Conservation (phyloP, 2,329 filamentous ascomycete genomes). For the Fusarium dimerum region DNA sequence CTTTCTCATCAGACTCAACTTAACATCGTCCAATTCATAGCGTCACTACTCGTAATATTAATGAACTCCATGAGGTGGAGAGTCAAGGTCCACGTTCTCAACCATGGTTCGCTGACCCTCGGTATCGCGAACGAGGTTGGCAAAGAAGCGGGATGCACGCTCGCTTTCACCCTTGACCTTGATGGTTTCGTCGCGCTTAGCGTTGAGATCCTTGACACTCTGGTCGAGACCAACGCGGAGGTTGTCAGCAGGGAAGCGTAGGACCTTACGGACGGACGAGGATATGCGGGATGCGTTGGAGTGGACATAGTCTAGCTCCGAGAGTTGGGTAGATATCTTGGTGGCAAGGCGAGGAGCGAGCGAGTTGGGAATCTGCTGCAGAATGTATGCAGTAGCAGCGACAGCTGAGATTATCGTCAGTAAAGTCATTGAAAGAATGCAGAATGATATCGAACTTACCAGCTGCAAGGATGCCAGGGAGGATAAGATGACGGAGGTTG, state of each 20-base stretch:
- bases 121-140: slow-evolving; percentile 73
- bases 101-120: slow-evolving; percentile 52
- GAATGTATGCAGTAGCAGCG: slow-evolving; percentile 75
- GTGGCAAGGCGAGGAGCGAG: slow-evolving; percentile 81
- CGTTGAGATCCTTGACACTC: slow-evolving; percentile 79
- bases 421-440: background rate
- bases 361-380: slow-evolving; percentile 85
- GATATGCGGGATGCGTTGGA: slow-evolving; percentile 83
- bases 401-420: slow-evolving; percentile 53
- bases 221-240: slow-evolving; percentile 81
- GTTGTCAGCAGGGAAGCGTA: slow-evolving; percentile 84
- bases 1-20: slow-evolving; percentile 9
- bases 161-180: slow-evolving; percentile 84
- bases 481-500: slow-evolving; percentile 75
- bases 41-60: slow-evolving; percentile 17
- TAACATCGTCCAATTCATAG: slow-evolving; percentile 1
- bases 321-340: slow-evolving; percentile 81
- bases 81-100: slow-evolving; percentile 56
- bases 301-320: slow-evolving; percentile 89
- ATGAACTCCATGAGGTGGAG: slow-evolving; percentile 44
- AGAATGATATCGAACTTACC: slow-evolving; percentile 56
- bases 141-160: slow-evolving; percentile 86
- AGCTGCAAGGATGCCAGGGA: slow-evolving; percentile 77
- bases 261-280: slow-evolving; percentile 81
- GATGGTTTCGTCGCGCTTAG: slow-evolving; percentile 77